A percentile compares a stretch with the other conserved stretches of the same genome.
These are phyloP conservation scores for Vanderwaltozyma verrucispora DNA, from an alignment of 805 yeast species.

Conservation along the genomic window DNA sequence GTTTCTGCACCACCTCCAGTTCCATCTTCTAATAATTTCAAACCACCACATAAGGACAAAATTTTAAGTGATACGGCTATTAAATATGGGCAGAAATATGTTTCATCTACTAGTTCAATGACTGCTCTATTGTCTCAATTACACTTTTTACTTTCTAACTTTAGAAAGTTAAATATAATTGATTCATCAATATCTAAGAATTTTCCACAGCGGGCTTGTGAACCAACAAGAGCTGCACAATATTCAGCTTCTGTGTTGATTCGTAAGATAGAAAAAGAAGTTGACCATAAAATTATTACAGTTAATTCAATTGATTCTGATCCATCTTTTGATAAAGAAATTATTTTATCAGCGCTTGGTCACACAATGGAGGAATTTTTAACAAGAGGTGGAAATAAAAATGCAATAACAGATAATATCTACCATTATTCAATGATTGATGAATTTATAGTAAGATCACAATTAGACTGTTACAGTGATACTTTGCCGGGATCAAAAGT, in stretches of 20 bases:
- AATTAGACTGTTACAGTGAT: slow-evolving; percentile 71
- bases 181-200: slow-evolving; percentile 33
- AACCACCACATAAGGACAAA: slow-evolving; percentile 39
- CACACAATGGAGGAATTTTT: slow-evolving; percentile 68
- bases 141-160: slow-evolving; percentile 59
- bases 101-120: slow-evolving; percentile 84
- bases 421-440: slow-evolving; percentile 70
- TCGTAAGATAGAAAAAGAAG: slow-evolving; percentile 23
- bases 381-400: slow-evolving; percentile 3
- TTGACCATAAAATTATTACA: slow-evolving; percentile 24
- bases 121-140: slow-evolving; percentile 65
- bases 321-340: slow-evolving; percentile 53
- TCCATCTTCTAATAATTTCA: not conserved
- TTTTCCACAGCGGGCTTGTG: slow-evolving; percentile 30
- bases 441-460: slow-evolving; percentile 75
- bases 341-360: slow-evolving; percentile 64
- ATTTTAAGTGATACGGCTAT: slow-evolving; percentile 40
- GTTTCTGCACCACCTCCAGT: slow-evolving; percentile 39
- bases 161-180: slow-evolving; percentile 39
- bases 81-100: slow-evolving; percentile 30
- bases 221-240: slow-evolving; percentile 36
- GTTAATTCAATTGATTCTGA: slow-evolving; percentile 64
- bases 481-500: slow-evolving; percentile 83
- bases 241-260: slow-evolving; percentile 51
- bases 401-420: slow-evolving; percentile 10